Evolutionary conservation across 2,329 filamentous ascomycete species (phyloP).

Genomic region (Colletotrichum tabaci): DNA sequence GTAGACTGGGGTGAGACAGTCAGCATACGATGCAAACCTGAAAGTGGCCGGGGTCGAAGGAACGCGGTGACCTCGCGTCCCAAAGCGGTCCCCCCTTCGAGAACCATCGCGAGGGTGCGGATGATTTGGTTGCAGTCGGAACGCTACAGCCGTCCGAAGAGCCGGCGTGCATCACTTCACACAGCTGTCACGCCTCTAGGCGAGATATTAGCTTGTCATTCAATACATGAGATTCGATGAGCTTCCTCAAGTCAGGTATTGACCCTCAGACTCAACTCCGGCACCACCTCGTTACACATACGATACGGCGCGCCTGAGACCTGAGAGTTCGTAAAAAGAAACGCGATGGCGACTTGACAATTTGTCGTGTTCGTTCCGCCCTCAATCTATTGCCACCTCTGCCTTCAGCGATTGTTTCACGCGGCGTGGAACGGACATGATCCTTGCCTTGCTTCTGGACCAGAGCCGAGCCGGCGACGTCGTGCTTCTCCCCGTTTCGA

Average conservation of each 20-base stretch:
- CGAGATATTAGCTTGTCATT: not conserved
- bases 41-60: conserved; percentile 14
- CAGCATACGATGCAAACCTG: conserved; percentile 1
- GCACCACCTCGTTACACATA: not conserved
- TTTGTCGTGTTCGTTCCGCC: not conserved
- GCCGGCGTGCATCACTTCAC: not conserved
- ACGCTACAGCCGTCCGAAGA: not conserved
- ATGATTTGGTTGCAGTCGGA: not conserved
- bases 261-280: not conserved
- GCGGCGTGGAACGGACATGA: not conserved
- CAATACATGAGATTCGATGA: not conserved
- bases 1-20: not conserved
- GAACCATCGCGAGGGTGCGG: not conserved
- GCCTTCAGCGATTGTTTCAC: not conserved
- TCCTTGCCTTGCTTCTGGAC: not conserved
- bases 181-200: not conserved
- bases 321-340: not conserved
- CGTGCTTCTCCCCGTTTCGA: not conserved
- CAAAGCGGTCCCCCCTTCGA: not conserved
- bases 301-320: not conserved
- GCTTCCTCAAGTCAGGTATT: not conserved
- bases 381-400: too few species aligned
- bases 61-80: not conserved
- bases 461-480: not conserved
- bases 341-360: not conserved